Conservation (phyloP, 2,329 filamentous ascomycete genomes). For the Rhinocladiella similis region DNA sequence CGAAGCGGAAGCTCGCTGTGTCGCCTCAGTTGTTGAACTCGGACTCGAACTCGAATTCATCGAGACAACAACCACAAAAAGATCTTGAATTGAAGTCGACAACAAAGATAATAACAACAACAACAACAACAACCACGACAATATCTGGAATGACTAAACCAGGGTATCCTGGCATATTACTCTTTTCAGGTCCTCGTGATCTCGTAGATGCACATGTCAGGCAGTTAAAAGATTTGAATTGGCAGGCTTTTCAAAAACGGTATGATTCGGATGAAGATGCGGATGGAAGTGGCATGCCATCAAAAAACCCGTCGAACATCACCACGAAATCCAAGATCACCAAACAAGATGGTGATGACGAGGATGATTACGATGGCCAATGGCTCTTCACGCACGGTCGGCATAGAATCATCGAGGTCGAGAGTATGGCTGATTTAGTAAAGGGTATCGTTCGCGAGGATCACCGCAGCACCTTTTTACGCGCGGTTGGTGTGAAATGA, state of each 20-base stretch:
- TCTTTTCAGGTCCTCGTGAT: slow-evolving; percentile 21
- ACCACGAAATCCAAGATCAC: too few species aligned
- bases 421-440: slow-evolving; percentile 26
- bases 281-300: too few species aligned
- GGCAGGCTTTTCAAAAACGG: slow-evolving; percentile 27
- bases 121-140: too few species aligned
- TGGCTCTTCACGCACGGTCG: slow-evolving; percentile 19
- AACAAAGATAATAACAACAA: not conserved
- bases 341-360: too few species aligned
- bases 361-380: not conserved
- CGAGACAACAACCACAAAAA: not conserved
- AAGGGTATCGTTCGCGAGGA: slow-evolving; percentile 14
- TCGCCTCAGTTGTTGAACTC: not conserved
- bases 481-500: slow-evolving; percentile 22
- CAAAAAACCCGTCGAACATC: too few species aligned
- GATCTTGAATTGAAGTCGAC: slow-evolving; percentile 19
- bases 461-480: slow-evolving; percentile 17
- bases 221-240: slow-evolving; percentile 22
- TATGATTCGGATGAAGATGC: slow-evolving; percentile 17
- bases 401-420: slow-evolving; percentile 24
- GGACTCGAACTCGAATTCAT: not conserved
- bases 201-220: slow-evolving; percentile 24
- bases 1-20: slow-evolving; percentile 27
- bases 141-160: slow-evolving; percentile 27
- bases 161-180: slow-evolving; percentile 26